Conservation (phyloP, 2,329 filamentous ascomycete genomes). For the Hypoxylon sp. region DNA sequence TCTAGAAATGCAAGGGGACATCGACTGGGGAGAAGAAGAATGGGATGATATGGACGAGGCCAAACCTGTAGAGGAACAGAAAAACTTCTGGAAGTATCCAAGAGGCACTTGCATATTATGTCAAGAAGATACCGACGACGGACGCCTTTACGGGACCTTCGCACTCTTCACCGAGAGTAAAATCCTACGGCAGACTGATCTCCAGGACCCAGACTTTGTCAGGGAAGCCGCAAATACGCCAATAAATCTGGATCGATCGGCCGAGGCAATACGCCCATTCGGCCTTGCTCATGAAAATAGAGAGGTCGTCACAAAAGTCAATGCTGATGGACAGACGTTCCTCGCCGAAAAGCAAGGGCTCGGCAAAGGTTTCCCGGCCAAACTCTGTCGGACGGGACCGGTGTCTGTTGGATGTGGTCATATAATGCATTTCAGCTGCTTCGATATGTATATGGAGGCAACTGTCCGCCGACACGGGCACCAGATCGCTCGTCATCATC, state of each 20-base stretch:
- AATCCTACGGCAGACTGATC: constrained; percentile 88
- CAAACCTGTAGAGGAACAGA: constrained; percentile 73
- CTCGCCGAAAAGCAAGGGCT: constrained; percentile 83
- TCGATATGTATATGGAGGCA: constrained; percentile 90
- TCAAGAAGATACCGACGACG: constrained; percentile 94
- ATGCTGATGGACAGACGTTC: constrained; percentile 78
- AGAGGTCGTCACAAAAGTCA: constrained; percentile 80
- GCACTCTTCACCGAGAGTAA: constrained; percentile 88
- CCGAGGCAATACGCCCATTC: constrained; percentile 87
- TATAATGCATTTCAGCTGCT: constrained; percentile 98
- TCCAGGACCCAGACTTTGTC: constrained; percentile 85
- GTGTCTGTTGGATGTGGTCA: constrained; percentile 94
- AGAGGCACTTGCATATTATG: constrained; percentile 94
- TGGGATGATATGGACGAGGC: constrained; percentile 77
- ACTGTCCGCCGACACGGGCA: constrained; percentile 87
- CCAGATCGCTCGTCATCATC: constrained; percentile 95
- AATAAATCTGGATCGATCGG: constrained; percentile 84
- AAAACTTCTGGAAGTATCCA: constrained; percentile 90
- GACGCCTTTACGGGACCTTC: constrained; percentile 91
- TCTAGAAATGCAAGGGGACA: constrained; percentile 85
- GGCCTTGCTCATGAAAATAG: constrained; percentile 92
- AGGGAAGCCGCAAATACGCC: constrained; percentile 86
- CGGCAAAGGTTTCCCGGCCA: constrained; percentile 87
- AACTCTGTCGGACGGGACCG: constrained; percentile 77
- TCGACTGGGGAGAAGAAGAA: constrained; percentile 92